Base-by-base conservation (phyloP, 805 yeast genomes). In the Candida coquimbonensis region DNA sequence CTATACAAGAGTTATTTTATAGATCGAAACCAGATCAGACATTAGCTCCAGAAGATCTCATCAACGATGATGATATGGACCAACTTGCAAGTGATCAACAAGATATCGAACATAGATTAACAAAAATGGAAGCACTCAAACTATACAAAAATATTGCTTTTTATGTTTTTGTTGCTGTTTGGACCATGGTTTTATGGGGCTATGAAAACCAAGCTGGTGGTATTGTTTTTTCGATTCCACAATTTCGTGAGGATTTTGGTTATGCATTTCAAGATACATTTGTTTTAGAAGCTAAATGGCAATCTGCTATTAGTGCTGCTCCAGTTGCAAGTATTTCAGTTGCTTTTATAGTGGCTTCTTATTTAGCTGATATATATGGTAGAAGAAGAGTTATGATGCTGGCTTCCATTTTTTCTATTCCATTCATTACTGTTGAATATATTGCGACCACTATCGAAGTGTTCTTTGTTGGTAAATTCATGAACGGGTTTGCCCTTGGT, bases 401-500 rank as follows among this genome's bases (percentile, higher is more conserved):
- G 7, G 50, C 64, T 12, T 52, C 64, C 37, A 4, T 64, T 9
- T 43, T 66, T 39, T 55, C 64, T 42, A 54, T 62, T 8, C 62
- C 62, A 1, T 69, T 69, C 49, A 62, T 72, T 43, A 65, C 63
- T 36, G 49, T 72, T 43, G 68, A 66, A 29, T 72, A 59, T 51
- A 63, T 63, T 49, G 72, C 76, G 12, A 61, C 63, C 3, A 58
- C 57, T 31, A 59, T 69, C 40, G 57, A 59, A 32, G 58, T 64
- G n/a, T 67, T 71, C 53, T 62, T 69, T 40, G 67, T 55, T 24
- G 75, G 75, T 35, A 68, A 70, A 51, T 51, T 67, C 35, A 55
- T 71, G 51, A 61, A 65, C 53, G 73, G 74, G 27, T 52, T 70
- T 29, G 62, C 67, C 17, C 60, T 71, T 58, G 77, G 77, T 40